phyloP scores from a whole-genome alignment of 768 basidiomycete genomes.

The Pleurotus sapidus region DNA sequence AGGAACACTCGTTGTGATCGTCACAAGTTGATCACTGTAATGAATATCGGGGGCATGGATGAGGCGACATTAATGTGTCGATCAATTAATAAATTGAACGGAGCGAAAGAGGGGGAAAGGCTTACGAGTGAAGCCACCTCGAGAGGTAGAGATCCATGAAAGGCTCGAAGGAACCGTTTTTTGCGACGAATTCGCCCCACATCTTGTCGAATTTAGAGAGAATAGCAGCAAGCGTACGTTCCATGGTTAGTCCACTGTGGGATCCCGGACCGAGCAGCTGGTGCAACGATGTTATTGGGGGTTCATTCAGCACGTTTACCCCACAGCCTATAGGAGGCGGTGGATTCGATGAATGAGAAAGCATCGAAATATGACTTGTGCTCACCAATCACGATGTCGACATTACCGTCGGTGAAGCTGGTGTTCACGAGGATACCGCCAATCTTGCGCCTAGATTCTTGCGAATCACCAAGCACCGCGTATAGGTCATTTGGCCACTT shows the following conservation, averaged over 20 bases:
- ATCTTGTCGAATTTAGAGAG: conserved; percentile 74
- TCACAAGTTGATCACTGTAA: conserved; percentile 79
- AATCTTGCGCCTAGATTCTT: conserved; percentile 66
- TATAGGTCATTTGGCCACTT: conserved; percentile 99
- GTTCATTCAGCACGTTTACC: conserved; percentile 78
- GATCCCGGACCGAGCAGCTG: conserved; percentile 50
- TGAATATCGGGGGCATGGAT: neutral
- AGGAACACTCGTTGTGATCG: conserved; percentile 74
- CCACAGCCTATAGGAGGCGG: conserved; percentile 66
- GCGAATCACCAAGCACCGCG: conserved; percentile 49
- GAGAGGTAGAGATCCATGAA: conserved; percentile 80
- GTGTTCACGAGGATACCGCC: conserved; percentile 93
- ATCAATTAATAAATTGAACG: neutral
- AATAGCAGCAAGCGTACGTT: conserved; percentile 71
- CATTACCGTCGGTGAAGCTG: conserved; percentile 67
- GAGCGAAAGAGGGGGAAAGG: conserved; percentile 17
- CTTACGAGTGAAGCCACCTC: conserved; percentile 92
- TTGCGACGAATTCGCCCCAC: conserved; percentile 70
- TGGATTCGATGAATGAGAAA: neutral
- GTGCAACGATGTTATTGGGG: conserved; percentile 78
- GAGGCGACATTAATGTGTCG: neutral
- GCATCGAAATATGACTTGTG: neutral
- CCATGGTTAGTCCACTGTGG: conserved; percentile 51
- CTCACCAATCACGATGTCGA: conserved; percentile 81
- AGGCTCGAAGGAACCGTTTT: conserved; percentile 69